A percentile compares a stretch with the other conserved stretches of the same genome.
Evolutionary conservation across 345 rosid species (phyloP).

Genomic region (Raphanus sativus): DNA sequence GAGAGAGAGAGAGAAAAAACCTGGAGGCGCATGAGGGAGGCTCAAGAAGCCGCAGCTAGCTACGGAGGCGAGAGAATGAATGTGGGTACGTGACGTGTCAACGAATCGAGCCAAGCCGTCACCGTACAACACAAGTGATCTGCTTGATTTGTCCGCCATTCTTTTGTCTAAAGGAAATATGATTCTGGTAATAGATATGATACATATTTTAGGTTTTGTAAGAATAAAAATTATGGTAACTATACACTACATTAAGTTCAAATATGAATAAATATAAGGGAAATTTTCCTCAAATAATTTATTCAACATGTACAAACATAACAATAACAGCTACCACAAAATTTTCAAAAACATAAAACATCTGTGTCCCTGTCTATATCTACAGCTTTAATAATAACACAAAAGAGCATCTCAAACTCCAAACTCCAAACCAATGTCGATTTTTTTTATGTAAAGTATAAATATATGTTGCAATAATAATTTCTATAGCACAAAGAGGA

Average conservation of each 20-base stretch:
- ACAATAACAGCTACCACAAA: conserved; percentile 20
- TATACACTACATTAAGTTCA: too few species aligned
- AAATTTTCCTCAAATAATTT: conserved; percentile 9
- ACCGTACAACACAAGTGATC: conserved; percentile 69
- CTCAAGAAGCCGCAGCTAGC: conserved; percentile 69
- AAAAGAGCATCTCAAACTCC: conserved; percentile 15
- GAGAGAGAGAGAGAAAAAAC: conserved; percentile 42
- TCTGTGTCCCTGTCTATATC: conserved; percentile 35
- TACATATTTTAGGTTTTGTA: too few species aligned
- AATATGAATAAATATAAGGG: not conserved
- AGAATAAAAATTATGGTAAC: too few species aligned
- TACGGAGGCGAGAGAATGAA: conserved; percentile 73
- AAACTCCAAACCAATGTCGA: conserved; percentile 26
- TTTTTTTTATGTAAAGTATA: conserved; percentile 8
- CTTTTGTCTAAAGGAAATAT: conserved; percentile 9
- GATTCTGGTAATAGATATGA: too few species aligned
- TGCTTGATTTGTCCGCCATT: conserved; percentile 98
- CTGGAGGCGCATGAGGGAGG: conserved; percentile 83
- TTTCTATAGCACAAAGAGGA: conserved; percentile 4
- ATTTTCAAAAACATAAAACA: conserved; percentile 13
- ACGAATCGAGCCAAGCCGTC: conserved; percentile 76
- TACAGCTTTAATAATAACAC: conserved; percentile 31
- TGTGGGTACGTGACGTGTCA: conserved; percentile 48
- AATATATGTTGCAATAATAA: not conserved
- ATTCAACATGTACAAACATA: conserved; percentile 23